These are phyloP conservation scores for Wilhelminamyces savonicus DNA, from an alignment of 805 yeast genomes.

Conservation along the genomic window DNA sequence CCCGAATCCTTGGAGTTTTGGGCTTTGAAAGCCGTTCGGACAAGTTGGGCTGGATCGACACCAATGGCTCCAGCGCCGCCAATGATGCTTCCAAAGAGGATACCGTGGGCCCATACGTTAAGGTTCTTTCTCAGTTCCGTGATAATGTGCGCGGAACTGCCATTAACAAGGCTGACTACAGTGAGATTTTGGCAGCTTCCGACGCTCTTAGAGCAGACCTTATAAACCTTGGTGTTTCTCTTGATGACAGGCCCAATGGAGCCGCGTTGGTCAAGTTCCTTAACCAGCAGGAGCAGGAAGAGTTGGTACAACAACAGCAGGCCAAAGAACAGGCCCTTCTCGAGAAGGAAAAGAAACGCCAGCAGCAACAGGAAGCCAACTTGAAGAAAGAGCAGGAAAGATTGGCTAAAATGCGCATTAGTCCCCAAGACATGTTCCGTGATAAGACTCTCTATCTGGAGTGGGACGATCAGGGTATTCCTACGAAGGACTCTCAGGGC, in stretches of 20 bases:
- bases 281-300: constrained; percentile 60
- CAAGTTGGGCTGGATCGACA: constrained; percentile 73
- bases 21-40: constrained; percentile 75
- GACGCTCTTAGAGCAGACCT: constrained; percentile 72
- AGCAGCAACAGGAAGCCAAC: constrained; percentile 39
- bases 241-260: constrained; percentile 82
- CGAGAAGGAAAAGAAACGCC: constrained; percentile 54
- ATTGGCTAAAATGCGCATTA: constrained; percentile 56
- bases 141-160: constrained; percentile 75
- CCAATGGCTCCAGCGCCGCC: constrained; percentile 9
- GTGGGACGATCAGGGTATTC: constrained; percentile 86
- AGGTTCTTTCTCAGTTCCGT: constrained; percentile 71
- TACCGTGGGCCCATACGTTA: constrained; percentile 70
- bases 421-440: constrained; percentile 72
- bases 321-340: constrained; percentile 50
- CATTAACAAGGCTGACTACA: constrained; percentile 48
- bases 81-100: constrained; percentile 47
- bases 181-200: constrained; percentile 55
- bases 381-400: constrained; percentile 62
- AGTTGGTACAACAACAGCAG: constrained; percentile 50
- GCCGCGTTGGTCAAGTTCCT: constrained; percentile 83
- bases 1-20: constrained; percentile 60
- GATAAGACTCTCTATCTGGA: constrained; percentile 49
- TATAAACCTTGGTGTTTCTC: constrained; percentile 68
- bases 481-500: constrained; percentile 69